Percentiles rank a stretch among this genome's conserved stretches.
Evolutionary conservation across 495 filamentous ascomycete genomes (phyloP).

Genomic region (Trichoderma asperelloides): DNA sequence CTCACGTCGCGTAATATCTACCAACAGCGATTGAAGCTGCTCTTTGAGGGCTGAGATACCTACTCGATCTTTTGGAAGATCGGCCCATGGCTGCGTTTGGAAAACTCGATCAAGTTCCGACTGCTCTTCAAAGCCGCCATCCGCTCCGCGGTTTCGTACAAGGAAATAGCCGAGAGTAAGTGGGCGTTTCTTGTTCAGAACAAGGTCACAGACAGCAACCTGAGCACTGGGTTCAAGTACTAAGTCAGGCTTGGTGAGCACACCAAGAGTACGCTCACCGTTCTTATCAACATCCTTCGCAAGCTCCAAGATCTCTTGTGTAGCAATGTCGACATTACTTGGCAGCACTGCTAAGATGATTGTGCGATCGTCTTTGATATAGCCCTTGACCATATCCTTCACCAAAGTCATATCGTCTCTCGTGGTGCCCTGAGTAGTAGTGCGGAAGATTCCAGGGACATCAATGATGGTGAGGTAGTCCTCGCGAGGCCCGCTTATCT

Average conservation of each 20-base stretch:
- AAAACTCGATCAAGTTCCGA: constrained; percentile 22
- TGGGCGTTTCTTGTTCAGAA: constrained; percentile 31
- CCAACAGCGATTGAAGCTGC: constrained; percentile 34
- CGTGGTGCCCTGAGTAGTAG: constrained; percentile 36
- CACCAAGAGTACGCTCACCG: constrained; percentile 46
- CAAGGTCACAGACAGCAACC: constrained; percentile 33
- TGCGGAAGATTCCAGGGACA: constrained; percentile 56
- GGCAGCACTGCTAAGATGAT: constrained; percentile 52
- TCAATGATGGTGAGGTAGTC: constrained; percentile 54
- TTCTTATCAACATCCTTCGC: constrained; percentile 40
- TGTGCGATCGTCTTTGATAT: constrained; percentile 45
- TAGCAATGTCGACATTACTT: constrained; percentile 52
- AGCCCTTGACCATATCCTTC: constrained; percentile 36
- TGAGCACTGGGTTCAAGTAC: constrained; percentile 37
- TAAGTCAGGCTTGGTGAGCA: constrained; percentile 56
- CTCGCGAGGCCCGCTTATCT: constrained; percentile 45
- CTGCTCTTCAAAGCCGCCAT: constrained; percentile 14
- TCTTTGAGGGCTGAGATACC: constrained; percentile 40
- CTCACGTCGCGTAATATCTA: constrained; percentile 31
- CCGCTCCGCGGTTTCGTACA: constrained; percentile 45
- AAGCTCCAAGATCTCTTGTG: constrained; percentile 49
- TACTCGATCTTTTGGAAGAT: constrained; percentile 32
- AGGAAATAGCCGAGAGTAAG: constrained; percentile 48
- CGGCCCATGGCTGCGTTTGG: constrained; percentile 30
- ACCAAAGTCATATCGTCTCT: constrained; percentile 38